phyloP scores from a whole-genome alignment of 306 rosid species.

The Pyrus bretschneideri region DNA sequence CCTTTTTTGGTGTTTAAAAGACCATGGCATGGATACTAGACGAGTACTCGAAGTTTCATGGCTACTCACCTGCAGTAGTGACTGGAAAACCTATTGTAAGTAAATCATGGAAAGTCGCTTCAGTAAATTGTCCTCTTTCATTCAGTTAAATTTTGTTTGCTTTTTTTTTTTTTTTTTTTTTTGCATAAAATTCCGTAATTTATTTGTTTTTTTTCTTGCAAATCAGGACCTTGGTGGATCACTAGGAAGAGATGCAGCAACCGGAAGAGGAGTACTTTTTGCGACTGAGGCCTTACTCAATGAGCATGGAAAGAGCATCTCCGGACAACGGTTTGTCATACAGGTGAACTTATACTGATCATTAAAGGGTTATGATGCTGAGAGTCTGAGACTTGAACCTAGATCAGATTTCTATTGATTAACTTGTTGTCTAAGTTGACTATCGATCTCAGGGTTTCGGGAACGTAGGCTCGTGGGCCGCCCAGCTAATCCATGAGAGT shows the following conservation, averaged over 20 bases:
- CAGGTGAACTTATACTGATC: conserved; percentile 40
- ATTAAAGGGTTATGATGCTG: neutral
- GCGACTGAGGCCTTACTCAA: conserved; percentile 83
- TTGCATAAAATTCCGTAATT: neutral
- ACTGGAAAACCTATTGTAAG: conserved; percentile 94
- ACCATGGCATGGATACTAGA: conserved; percentile 99
- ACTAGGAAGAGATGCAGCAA: conserved; percentile 90
- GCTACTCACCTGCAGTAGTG: conserved; percentile 88
- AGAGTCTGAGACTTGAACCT: neutral
- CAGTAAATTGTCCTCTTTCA: neutral
- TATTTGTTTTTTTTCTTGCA: neutral
- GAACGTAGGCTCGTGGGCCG: conserved; percentile 96
- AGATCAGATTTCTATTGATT: neutral
- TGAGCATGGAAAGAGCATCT: conserved; percentile 70
- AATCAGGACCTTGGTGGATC: conserved; percentile 89
- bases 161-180: neutral
- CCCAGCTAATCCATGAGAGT: conserved; percentile 58
- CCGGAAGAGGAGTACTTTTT: conserved; percentile 84
- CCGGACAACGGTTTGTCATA: conserved; percentile 74
- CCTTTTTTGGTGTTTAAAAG: conserved; percentile 22
- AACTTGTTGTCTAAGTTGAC: neutral
- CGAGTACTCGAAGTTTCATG: conserved; percentile 94
- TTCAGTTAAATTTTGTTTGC: neutral
- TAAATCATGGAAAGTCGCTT: neutral
- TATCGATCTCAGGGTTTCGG: conserved; percentile 67